Conservation (phyloP, 2,329 filamentous ascomycete genomes). For the Xylaria multiplex region DNA sequence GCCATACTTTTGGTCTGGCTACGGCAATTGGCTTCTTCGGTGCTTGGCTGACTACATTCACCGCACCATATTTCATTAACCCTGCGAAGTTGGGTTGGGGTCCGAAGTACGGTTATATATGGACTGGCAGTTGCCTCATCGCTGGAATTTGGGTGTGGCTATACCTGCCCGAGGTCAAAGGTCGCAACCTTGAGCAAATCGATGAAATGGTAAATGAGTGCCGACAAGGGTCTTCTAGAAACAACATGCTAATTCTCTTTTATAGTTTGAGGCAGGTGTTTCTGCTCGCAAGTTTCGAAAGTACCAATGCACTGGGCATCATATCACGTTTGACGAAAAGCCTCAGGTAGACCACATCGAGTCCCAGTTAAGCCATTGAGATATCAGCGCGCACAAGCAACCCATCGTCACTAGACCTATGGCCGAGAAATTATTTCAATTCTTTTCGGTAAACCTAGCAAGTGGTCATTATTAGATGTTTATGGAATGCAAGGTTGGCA, state of each 20-base stretch:
- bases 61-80: slow-evolving; percentile 70
- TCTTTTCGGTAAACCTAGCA: not conserved
- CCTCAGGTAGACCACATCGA: slow-evolving; percentile 39
- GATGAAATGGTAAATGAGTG: slow-evolving; percentile 60
- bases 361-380: slow-evolving; percentile 13
- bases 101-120: slow-evolving; percentile 67
- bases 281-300: slow-evolving; percentile 52
- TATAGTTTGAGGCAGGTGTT: slow-evolving; percentile 52
- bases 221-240: slow-evolving; percentile 34
- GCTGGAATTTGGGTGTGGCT: slow-evolving; percentile 56
- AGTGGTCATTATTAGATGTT: not conserved
- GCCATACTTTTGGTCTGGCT: slow-evolving; percentile 66
- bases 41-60: slow-evolving; percentile 67
- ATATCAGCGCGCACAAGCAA: slow-evolving; percentile 18
- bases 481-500: not conserved
- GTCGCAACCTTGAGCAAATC: slow-evolving; percentile 63
- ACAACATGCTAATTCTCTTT: slow-evolving; percentile 18
- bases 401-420: not conserved
- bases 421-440: slow-evolving; percentile 3
- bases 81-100: slow-evolving; percentile 64
- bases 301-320: slow-evolving; percentile 50
- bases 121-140: slow-evolving; percentile 54
- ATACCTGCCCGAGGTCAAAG: slow-evolving; percentile 64
- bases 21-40: slow-evolving; percentile 64
- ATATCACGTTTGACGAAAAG: slow-evolving; percentile 42